phyloP scores from a whole-genome alignment of 176 grass and related monocot species.

The Oryza coarctata region DNA sequence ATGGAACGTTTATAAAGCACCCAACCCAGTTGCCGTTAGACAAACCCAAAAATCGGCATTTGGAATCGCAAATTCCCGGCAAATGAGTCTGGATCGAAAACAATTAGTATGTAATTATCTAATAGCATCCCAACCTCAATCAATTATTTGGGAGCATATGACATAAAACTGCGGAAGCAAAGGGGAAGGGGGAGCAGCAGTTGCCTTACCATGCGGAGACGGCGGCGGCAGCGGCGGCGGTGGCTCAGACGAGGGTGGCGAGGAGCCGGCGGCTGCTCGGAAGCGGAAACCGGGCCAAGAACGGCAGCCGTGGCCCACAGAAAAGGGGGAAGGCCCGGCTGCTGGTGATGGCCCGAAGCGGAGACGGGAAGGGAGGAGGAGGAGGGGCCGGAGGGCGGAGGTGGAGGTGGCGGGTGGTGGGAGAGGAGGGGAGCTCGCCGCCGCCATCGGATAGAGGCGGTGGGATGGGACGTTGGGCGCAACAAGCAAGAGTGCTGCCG shows the following conservation, averaged over 20 bases:
- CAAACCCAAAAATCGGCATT: background rate
- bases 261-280: constrained; percentile 35
- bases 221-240: constrained; percentile 32
- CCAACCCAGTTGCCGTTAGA: too few relatives aligned
- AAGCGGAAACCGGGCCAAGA: constrained; percentile 12
- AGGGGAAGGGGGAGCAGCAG: background rate
- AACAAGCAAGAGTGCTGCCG: too few relatives aligned
- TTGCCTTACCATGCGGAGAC: constrained; percentile 30
- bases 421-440: constrained; percentile 10
- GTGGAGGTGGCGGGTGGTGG: background rate
- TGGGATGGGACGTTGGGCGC: too few relatives aligned
- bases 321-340: background rate
- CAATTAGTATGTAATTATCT: background rate
- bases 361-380: background rate
- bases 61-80: background rate
- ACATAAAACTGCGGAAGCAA: background rate
- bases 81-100: background rate
- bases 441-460: constrained; percentile 27
- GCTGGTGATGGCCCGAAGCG: background rate
- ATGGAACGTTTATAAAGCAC: background rate
- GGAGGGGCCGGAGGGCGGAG: background rate
- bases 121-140: background rate
- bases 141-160: background rate
- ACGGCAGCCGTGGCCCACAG: constrained; percentile 2
- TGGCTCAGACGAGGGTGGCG: constrained; percentile 41